Evolutionary conservation across 179 eudicot genomes (phyloP).

Genomic region (Nepenthes alata): DNA sequence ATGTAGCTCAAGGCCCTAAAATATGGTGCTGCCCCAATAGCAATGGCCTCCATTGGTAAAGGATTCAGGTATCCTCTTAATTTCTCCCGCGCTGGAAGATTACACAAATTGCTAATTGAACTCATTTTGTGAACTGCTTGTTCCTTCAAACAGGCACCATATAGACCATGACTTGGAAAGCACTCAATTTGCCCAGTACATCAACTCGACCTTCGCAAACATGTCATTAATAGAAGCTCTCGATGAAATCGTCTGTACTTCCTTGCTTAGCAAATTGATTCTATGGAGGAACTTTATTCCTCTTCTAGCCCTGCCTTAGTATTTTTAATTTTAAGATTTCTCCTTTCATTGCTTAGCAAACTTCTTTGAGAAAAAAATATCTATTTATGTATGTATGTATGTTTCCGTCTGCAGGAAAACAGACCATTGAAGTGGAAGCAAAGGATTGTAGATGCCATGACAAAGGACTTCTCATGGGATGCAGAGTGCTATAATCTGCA

Average conservation of each 20-base stretch:
- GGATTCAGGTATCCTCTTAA: constrained; percentile 24
- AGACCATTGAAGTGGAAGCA: constrained; percentile 34
- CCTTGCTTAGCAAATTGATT: background rate
- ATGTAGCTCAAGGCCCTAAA: constrained; percentile 41
- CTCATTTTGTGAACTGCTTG: too few relatives aligned
- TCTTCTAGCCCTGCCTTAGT: background rate
- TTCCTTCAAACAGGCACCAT: constrained; percentile 19
- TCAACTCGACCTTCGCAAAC: constrained; percentile 24
- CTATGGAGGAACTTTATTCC: background rate
- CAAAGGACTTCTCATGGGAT: constrained; percentile 54
- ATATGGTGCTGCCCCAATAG: constrained; percentile 49
- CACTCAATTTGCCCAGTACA: constrained; percentile 32
- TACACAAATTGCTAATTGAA: too few relatives aligned
- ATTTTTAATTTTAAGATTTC: too few relatives aligned
- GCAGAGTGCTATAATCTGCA: constrained; percentile 45
- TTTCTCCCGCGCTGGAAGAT: background rate
- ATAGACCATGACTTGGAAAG: constrained; percentile 26
- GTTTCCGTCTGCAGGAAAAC: constrained; percentile 20
- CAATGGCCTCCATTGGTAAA: constrained; percentile 17
- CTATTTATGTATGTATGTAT: background rate
- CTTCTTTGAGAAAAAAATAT: background rate
- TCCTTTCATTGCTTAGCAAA: background rate
- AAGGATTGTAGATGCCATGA: constrained; percentile 41
- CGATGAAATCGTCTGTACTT: constrained; percentile 41
- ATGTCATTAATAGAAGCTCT: constrained; percentile 42